Percentiles rank a stretch among this genome's conserved stretches.
These are phyloP conservation scores for Claviceps arundinis DNA, from an alignment of 2,329 filamentous ascomycete species.

Conservation along the genomic window DNA sequence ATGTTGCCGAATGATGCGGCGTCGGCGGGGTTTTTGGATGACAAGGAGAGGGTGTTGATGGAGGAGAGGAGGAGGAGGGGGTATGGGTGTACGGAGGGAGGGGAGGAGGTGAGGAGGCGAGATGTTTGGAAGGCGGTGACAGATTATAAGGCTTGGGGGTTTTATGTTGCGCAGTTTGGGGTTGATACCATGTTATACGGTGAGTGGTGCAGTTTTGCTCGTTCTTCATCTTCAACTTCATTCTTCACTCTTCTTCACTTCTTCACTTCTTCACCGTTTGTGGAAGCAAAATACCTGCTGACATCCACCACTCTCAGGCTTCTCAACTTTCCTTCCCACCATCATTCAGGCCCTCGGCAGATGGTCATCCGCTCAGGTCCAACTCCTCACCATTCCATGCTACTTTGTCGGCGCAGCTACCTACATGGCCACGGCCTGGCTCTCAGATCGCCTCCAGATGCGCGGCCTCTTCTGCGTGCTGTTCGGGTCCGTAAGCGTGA, in stretches of 20 bases:
- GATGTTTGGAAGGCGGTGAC: slow-evolving; percentile 55
- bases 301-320: slow-evolving; percentile 31
- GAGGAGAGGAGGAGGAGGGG: slow-evolving; percentile 21
- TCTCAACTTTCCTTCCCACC: slow-evolving; percentile 64
- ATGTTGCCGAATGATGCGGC: slow-evolving; percentile 25
- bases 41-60: slow-evolving; percentile 54
- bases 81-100: slow-evolving; percentile 34
- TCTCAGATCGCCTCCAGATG: slow-evolving; percentile 54
- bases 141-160: slow-evolving; percentile 67
- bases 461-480: slow-evolving; percentile 51
- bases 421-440: slow-evolving; percentile 51
- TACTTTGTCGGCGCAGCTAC: slow-evolving; percentile 59
- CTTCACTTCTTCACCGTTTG: background rate
- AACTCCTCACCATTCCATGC: slow-evolving; percentile 67
- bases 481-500: slow-evolving; percentile 48
- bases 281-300: background rate
- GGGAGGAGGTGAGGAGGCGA: slow-evolving; percentile 33
- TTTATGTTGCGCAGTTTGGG: slow-evolving; percentile 58
- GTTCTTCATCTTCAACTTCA: background rate
- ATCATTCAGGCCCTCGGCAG: slow-evolving; percentile 58
- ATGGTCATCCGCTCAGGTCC: slow-evolving; percentile 52
- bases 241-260: background rate
- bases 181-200: slow-evolving; percentile 64
- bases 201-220: slow-evolving; percentile 7
- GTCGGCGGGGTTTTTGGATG: slow-evolving; percentile 46